Evolutionary conservation across 176 grass and related monocot genomes (phyloP).

Genomic region (Raddia guianensis): DNA sequence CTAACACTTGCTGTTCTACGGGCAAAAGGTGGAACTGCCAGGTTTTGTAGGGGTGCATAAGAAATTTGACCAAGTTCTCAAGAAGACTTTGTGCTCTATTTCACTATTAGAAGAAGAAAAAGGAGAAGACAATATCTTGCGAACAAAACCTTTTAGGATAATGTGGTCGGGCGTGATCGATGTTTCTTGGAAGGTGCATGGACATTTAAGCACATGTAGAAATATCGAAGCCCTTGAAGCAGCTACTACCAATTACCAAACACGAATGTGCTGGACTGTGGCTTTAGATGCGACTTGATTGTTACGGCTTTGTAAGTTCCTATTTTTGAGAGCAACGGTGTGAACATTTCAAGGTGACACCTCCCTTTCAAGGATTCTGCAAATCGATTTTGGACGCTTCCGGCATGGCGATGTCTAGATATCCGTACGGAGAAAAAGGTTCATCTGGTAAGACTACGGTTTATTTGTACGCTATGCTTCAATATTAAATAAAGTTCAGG

Average conservation of each 20-base stretch:
- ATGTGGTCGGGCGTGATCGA: conserved; percentile 39
- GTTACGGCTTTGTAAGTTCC: conserved; percentile 27
- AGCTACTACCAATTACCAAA: conserved; percentile 32
- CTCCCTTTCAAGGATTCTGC: conserved; percentile 40
- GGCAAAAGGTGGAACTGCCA: background rate
- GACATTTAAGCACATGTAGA: conserved; percentile 29
- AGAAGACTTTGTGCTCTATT: background rate
- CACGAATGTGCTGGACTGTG: conserved; percentile 23
- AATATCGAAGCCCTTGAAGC: conserved; percentile 2
- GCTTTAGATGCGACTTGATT: conserved; percentile 25
- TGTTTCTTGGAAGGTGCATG: conserved; percentile 46
- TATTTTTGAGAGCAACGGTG: conserved; percentile 32
- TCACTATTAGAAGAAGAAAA: background rate
- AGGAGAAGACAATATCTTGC: conserved; percentile 15
- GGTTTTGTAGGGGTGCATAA: background rate
- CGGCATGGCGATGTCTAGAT: background rate
- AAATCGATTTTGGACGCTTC: conserved; percentile 4
- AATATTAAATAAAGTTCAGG: background rate
- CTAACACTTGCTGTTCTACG: background rate
- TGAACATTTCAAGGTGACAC: conserved; percentile 35
- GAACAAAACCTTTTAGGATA: conserved; percentile 36
- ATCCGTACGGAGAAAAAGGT: background rate
- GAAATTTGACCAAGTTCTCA: conserved; percentile 5
- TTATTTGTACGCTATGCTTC: background rate
- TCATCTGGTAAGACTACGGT: background rate